These are phyloP conservation scores for Nelumbo lutea DNA, from an alignment of 164 flowering plant species.

Conservation along the genomic window DNA sequence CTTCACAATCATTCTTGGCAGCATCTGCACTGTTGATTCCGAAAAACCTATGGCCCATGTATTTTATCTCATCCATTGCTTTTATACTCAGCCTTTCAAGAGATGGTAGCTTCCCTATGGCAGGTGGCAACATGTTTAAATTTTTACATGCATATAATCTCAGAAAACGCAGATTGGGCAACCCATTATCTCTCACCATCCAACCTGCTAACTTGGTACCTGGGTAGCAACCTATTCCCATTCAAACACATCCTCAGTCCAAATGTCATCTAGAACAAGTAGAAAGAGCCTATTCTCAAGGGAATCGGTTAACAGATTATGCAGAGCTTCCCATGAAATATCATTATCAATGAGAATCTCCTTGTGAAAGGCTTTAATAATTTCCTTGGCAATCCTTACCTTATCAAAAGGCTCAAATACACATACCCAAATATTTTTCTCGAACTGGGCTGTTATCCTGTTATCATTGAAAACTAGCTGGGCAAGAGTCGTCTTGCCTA, in stretches of 20 bases:
- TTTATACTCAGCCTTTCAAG: neutral
- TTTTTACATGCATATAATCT: neutral
- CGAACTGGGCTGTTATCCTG: neutral
- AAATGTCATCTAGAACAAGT: neutral
- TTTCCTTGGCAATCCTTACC: neutral
- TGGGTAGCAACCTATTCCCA: neutral
- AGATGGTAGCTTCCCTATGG: slow-evolving; percentile 5
- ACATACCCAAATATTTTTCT: neutral
- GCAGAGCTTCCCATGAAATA: neutral
- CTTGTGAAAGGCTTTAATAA: neutral
- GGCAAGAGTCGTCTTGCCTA: neutral
- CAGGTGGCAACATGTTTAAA: neutral
- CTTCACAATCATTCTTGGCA: neutral
- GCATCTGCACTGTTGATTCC: neutral
- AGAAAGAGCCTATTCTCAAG: neutral
- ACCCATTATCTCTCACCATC: neutral
- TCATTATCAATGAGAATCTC: neutral
- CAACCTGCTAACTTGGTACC: slow-evolving; percentile 2
- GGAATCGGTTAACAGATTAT: neutral
- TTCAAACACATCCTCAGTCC: neutral
- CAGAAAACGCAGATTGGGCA: neutral
- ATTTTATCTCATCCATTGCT: neutral
- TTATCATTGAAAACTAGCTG: neutral
- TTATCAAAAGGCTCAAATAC: neutral
- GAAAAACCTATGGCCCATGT: neutral